Percentiles rank a stretch among this genome's conserved stretches.
phyloP scores from a whole-genome alignment of 1,284 basidiomycete genomes.

The Leccinum pachyderme region DNA sequence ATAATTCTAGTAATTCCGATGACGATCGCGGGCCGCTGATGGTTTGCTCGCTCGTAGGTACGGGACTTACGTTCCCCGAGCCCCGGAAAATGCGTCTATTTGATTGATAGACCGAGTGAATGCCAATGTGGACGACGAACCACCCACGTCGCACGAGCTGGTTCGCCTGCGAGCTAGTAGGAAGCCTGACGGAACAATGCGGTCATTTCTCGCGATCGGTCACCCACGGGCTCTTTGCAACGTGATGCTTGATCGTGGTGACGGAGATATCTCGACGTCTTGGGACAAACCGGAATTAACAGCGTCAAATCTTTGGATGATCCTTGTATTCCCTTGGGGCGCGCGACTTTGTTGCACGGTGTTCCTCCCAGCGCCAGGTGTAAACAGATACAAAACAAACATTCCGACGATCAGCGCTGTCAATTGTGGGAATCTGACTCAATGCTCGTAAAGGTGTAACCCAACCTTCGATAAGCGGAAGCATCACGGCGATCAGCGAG shows the following conservation, averaged over 20 bases:
- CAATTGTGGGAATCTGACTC: not conserved
- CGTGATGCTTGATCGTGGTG: slow-evolving; percentile 11
- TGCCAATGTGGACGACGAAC: not conserved
- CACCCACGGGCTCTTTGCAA: not conserved
- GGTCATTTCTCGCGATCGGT: slow-evolving; percentile 2
- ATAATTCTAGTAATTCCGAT: not conserved
- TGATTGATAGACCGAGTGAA: not conserved
- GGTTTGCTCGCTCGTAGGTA: slow-evolving; percentile 22
- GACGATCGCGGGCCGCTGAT: not conserved
- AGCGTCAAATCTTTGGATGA: not conserved
- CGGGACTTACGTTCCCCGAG: slow-evolving; percentile 12
- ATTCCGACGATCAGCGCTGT: not conserved
- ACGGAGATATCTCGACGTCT: slow-evolving; percentile 8
- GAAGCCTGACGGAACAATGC: slow-evolving; percentile 8
- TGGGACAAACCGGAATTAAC: not conserved
- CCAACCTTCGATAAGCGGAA: not conserved
- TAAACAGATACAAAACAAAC: not conserved
- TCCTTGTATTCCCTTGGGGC: not conserved
- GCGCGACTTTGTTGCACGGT: not conserved
- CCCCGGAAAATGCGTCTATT: slow-evolving; percentile 11
- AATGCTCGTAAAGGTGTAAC: too few species aligned
- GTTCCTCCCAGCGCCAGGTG: not conserved
- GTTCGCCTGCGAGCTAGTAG: slow-evolving; percentile 1
- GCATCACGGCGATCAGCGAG: not conserved
- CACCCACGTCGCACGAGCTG: not conserved